A percentile compares a stretch with the other conserved stretches of the same genome.
These are phyloP conservation scores for Zancudomyces culisetae DNA, from an alignment of 371 early-diverging fungal genomes.

Conservation along the genomic window DNA sequence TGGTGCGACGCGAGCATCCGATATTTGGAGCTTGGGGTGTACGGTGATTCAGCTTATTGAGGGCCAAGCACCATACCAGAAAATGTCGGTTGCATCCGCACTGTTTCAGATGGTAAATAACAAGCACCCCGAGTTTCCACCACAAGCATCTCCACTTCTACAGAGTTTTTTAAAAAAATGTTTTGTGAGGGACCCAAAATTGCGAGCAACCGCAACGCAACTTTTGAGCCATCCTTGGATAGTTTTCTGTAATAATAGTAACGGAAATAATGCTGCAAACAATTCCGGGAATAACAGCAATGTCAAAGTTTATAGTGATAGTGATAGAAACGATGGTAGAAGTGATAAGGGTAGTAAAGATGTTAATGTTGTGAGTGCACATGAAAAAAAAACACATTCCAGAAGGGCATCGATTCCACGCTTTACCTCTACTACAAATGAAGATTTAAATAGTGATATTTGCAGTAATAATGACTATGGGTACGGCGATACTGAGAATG, in stretches of 20 bases:
- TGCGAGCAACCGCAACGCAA: slow-evolving; percentile 22
- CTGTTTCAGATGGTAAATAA: slow-evolving; percentile 44
- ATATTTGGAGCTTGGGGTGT: slow-evolving; percentile 64
- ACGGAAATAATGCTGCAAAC: slow-evolving; percentile 5
- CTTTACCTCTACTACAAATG: neutral
- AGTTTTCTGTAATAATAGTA: slow-evolving; percentile 10
- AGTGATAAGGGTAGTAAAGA: neutral
- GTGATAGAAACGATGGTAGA: neutral
- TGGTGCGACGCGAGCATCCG: slow-evolving; percentile 56
- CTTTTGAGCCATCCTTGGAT: slow-evolving; percentile 30
- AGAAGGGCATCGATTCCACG: too few relatives aligned
- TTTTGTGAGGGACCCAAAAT: slow-evolving; percentile 26
- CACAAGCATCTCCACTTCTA: slow-evolving; percentile 22
- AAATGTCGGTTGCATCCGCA: slow-evolving; percentile 35
- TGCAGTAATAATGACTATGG: neutral
- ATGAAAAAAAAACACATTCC: neutral
- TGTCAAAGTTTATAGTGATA: neutral
- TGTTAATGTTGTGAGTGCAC: neutral
- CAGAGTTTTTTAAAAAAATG: slow-evolving; percentile 27
- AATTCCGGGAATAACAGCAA: neutral
- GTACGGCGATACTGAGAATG: neutral
- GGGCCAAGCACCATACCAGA: slow-evolving; percentile 39
- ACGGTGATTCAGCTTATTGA: slow-evolving; percentile 37
- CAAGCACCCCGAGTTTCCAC: slow-evolving; percentile 40
- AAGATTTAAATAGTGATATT: neutral